Conservation (phyloP, 2,329 filamentous ascomycete genomes). For the Colletotrichum cuscutae region DNA sequence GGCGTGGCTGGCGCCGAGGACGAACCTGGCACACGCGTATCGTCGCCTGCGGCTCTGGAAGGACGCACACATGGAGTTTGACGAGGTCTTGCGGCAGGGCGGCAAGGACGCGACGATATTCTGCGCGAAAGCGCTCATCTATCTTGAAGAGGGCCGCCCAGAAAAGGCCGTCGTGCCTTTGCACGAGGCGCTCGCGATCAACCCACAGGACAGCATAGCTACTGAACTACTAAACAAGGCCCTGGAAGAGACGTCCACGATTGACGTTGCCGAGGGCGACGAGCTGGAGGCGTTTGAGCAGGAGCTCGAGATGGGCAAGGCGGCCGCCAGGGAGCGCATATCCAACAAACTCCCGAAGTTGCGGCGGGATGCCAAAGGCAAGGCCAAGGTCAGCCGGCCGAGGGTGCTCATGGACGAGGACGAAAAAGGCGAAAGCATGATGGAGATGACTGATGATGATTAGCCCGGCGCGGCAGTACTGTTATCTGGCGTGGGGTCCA, state of each 20-base stretch:
- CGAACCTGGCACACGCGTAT: slow-evolving; percentile 90
- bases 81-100: slow-evolving; percentile 85
- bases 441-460: slow-evolving; percentile 68
- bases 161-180: slow-evolving; percentile 84
- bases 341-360: slow-evolving; percentile 42
- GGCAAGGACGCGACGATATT: slow-evolving; percentile 84
- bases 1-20: slow-evolving; percentile 85
- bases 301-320: slow-evolving; percentile 58
- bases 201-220: slow-evolving; percentile 83
- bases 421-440: slow-evolving; percentile 57
- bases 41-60: slow-evolving; percentile 76
- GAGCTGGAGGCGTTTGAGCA: slow-evolving; percentile 63
- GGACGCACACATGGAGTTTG: slow-evolving; percentile 82
- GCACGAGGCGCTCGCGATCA: slow-evolving; percentile 84
- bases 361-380: slow-evolving; percentile 54
- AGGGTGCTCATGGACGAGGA: slow-evolving; percentile 48
- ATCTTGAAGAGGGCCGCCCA: slow-evolving; percentile 79
- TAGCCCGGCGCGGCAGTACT: slow-evolving; percentile 30
- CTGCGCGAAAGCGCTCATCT: slow-evolving; percentile 83
- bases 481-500: background rate
- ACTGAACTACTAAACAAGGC: slow-evolving; percentile 82
- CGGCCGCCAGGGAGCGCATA: slow-evolving; percentile 51
- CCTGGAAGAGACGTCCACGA: slow-evolving; percentile 67
- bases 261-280: slow-evolving; percentile 57
- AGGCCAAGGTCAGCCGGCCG: slow-evolving; percentile 52